Evolutionary conservation across 2,329 filamentous ascomycete genomes (phyloP), one percentile per base, ranked within the genome.

Genomic region (Rhytidhysteron rufulum): DNA sequence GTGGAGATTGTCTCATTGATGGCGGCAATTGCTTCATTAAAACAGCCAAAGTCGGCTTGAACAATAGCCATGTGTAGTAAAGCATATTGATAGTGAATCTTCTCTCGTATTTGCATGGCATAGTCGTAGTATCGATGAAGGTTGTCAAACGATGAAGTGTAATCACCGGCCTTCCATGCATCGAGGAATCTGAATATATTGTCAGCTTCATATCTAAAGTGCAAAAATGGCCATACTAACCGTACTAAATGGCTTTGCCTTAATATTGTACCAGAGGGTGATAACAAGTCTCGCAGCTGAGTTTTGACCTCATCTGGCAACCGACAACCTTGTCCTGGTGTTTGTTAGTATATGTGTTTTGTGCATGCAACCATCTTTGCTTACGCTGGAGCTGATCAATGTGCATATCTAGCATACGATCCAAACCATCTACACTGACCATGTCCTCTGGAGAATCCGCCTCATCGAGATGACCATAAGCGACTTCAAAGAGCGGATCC

Each of bases 41-140:
- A 84, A 59, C 88, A 95, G 34, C 90, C 90, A 70, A 97, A 97
- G 62, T 97, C 93, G 13, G 90, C 88, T 58, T 98, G 91, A 4
- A 97, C 77, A 24, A 96, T 88, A 3, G 90, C 91, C 43, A 96
- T 78, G 58, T 96, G 96, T 58, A 98, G 82, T 11, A 97, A 71
- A 1, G 93, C 93, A 60, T 96, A 95, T 60, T 97, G 93, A 57
- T 98, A 97, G 54, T 90, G 90, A 4, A 86, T 79, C 18, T 86
- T 83, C 54, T 95, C 86, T 44, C 82, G 74, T 50, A 82, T 86
- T 55, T 93, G 86, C 80, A 94, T 89, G 1, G 90, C 93, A 65
- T 95, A 96, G 63, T 98, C 93, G 55, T 96, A 98, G 64, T 96
- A 98, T 37, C 88, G 83, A 63, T 97, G 90, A 16, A 98, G 74